Percentiles rank a stretch among this genome's conserved stretches.
Conservation (phyloP, 1,284 basidiomycete genomes). For the Grifola frondosa region DNA sequence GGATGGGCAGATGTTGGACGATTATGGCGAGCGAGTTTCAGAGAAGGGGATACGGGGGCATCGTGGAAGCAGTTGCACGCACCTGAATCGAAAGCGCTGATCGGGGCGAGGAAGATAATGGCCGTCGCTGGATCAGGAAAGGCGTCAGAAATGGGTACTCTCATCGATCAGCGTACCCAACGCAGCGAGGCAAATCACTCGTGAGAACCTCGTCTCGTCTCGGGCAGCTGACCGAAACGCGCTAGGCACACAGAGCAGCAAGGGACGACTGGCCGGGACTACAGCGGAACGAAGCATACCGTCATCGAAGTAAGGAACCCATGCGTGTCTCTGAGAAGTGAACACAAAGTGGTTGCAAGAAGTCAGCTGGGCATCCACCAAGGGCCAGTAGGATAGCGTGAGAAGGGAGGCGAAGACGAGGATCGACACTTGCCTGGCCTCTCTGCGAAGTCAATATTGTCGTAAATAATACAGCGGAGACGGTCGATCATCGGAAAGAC, state of each 20-base stretch:
- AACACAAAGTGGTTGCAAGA: conserved; percentile 3
- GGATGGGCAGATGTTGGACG: not conserved
- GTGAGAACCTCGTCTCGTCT: too few relatives aligned
- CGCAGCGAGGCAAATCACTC: too few relatives aligned
- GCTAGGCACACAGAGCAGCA: conserved; percentile 7
- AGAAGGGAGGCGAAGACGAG: conserved; percentile 2
- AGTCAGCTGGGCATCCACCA: not conserved
- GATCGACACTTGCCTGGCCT: conserved; percentile 45
- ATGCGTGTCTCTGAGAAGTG: conserved; percentile 60
- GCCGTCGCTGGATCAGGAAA: conserved; percentile 51
- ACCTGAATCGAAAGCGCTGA: conserved; percentile 84
- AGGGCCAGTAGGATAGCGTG: conserved; percentile 1
- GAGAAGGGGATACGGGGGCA: not conserved
- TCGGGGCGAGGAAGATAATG: conserved; percentile 75
- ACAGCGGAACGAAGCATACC: conserved; percentile 43
- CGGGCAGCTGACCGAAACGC: too few relatives aligned
- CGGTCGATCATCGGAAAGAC: conserved; percentile 26
- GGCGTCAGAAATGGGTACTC: conserved; percentile 5
- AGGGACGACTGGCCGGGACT: not conserved
- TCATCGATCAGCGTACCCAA: not conserved
- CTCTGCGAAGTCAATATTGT: conserved; percentile 35
- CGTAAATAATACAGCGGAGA: not conserved
- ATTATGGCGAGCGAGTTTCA: not conserved
- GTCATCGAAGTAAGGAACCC: conserved; percentile 82
- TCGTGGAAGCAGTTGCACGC: conserved; percentile 17